Evolutionary conservation across 352 stramenopile genomes (phyloP), one percentile per base, ranked within the genome.

Genomic region (Thalassiosira hispida): DNA sequence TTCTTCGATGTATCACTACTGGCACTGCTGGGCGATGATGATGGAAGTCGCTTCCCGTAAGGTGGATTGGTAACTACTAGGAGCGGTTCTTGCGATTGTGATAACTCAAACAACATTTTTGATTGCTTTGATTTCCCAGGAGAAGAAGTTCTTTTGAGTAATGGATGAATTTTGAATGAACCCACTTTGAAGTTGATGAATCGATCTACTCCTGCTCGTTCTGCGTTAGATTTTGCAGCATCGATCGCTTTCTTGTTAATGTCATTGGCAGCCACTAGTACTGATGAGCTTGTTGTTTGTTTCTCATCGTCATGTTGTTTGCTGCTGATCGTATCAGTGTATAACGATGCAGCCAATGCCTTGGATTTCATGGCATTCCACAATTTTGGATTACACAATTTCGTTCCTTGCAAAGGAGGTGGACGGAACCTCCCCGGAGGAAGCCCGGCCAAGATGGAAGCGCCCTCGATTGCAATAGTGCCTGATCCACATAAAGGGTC

Each of bases 391-490:
- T 86, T 59, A 33, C 78, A 72, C 62, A 87, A 81, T 22, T 31
- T 16, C 18, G 83, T 88, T 40, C 81, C 78, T 55, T 63, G 22
- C 14, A 92, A 76, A n/a, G 86, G 83, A 47, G 68, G 14, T 55
- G 64, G 38, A 52, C 74, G 63, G 35, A 89, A 68, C 47, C 87
- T 61, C 51, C 84, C 84, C 0, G 87, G 87, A 62, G 82, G 77
- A 35, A 92, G 74, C 0, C 79, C 73, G n/a, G 40, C n/a, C 20
- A 66, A 52, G 42, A 92, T 83, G 3, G 69, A 75, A 23, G 82
- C 81, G 25, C 59, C 87, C 78, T 92, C 87, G 69, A 92, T 89
- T 38, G 74, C 53, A 59, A 92, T 87, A 0, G 87, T 92, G 8
- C 87, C 87, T 2, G 81, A 90, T 44, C 87, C 87, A 86, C 87